These are phyloP conservation scores for Artemisia argyi DNA, from an alignment of 129 eudicot genomes.

Conservation along the genomic window DNA sequence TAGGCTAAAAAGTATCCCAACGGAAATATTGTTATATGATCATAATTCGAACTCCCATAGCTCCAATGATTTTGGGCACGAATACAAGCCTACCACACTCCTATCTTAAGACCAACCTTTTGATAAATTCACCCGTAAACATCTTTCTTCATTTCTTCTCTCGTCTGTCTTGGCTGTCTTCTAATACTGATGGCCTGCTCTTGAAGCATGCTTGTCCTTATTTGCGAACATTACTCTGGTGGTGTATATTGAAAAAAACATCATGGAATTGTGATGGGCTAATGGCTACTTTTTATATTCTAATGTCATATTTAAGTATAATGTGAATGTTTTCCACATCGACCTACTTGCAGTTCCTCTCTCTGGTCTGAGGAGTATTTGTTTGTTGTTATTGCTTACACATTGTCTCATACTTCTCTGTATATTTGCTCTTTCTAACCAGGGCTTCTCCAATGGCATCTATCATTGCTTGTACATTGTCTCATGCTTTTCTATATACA, in stretches of 20 bases:
- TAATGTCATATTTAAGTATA: neutral
- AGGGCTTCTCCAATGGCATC: constrained; percentile 99
- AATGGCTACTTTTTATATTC: neutral
- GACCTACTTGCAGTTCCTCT: neutral
- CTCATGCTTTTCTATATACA: constrained; percentile 12
- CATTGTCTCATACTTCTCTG: constrained; percentile 18
- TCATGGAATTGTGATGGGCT: neutral
- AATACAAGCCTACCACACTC: neutral
- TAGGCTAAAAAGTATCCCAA: neutral
- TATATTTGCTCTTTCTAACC: constrained; percentile 20
- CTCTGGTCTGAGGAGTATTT: constrained; percentile 1
- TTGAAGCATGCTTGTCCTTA: neutral
- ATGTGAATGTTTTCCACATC: neutral
- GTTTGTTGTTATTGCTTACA: constrained; percentile 22
- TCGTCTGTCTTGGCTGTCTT: neutral
- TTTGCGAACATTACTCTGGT: constrained; percentile 3
- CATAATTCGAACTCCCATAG: neutral
- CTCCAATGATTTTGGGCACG: neutral
- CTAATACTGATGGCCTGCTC: neutral
- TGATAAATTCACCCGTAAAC: constrained; percentile 1
- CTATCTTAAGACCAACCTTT: neutral
- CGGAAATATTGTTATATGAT: neutral
- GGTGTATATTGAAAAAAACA: neutral
- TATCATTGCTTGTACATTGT: constrained; percentile 26
- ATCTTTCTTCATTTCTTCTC: constrained; percentile 2